Evolutionary conservation across 208 protist species (phyloP).

Genomic region (Endotrypanum monterogeii): DNA sequence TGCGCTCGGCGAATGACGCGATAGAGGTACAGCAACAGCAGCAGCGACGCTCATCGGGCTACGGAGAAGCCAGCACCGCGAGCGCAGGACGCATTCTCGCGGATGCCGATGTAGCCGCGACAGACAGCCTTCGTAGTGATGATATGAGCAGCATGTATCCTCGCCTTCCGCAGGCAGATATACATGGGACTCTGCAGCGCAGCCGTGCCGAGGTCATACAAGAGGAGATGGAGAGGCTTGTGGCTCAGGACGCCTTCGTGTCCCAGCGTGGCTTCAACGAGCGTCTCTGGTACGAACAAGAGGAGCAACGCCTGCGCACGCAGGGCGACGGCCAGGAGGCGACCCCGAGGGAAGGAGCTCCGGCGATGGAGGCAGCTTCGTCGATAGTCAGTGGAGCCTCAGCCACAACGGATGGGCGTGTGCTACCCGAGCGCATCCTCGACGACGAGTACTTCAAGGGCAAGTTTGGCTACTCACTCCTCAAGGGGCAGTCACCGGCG

Average conservation of each 20-base stretch:
- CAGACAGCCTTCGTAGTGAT: background rate
- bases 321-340: background rate
- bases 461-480: conserved; percentile 81
- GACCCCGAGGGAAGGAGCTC: background rate
- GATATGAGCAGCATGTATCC: conserved; percentile 11
- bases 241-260: conserved; percentile 57
- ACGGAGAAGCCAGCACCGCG: background rate
- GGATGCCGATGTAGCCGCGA: background rate
- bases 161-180: conserved; percentile 73
- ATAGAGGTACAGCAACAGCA: conserved; percentile 28
- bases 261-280: conserved; percentile 83
- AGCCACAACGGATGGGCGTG: background rate
- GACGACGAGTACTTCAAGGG: conserved; percentile 80
- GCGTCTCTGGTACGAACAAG: conserved; percentile 73
- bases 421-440: conserved; percentile 66
- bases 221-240: conserved; percentile 62
- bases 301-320: conserved; percentile 31
- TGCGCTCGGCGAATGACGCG: conserved; percentile 70
- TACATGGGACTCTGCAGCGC: conserved; percentile 40
- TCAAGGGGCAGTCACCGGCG: conserved; percentile 37
- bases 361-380: background rate
- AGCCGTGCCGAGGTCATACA: conserved; percentile 44
- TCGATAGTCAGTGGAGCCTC: background rate
- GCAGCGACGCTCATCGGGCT: conserved; percentile 6
- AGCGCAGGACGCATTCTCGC: background rate